Evolutionary conservation across 148 eudicot genomes (phyloP), one percentile per base, ranked within the genome.

Genomic region (Dysphania ambrosioides): DNA sequence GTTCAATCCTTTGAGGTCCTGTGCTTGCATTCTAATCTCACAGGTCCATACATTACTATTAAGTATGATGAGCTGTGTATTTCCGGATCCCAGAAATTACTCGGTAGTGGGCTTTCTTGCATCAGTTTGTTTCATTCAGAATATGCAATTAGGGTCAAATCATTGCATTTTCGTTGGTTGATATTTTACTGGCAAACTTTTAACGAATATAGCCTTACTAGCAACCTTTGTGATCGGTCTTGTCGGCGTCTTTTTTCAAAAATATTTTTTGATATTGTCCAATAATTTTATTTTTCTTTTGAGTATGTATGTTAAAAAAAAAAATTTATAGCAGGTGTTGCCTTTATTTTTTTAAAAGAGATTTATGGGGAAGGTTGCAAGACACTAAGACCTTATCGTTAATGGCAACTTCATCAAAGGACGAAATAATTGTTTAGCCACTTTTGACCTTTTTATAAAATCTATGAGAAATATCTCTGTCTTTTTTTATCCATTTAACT

Each of bases 91-190:
- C 42, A 29, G 11, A 42, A 40, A 12, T 36, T 4, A 36, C 40
- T 36, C 40, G 40, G 8, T 36, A 4, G 40, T 36, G 8, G 40
- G 40, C 40, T 38, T 13, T 42, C n/a, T 41, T 16, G 24, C 21
- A 63, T 18, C 30, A 55, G 66, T 26, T 58, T 23, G 66, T 51
- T 72, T 72, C 51, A 36, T 58, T 49, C 47, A 66, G 30, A 35
- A 53, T 53, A 49, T 74, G 1, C 32, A 24, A 29, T 3, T 4
- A 27, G 16, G 27, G 63, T 66, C 49, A 57, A 51, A 35, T 34
- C 34, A 15, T 65, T 38, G 49, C 63, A 31, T 65, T 35, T 32
- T 34, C 35, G 26, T 32, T 47, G n/a, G 34, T 65, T 30, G 62
- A 31, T 65, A 9, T 64, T 13, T 19, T 47, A 9, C 57, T 19